Percentiles rank a stretch among this genome's conserved stretches.
Conservation (phyloP, 2,329 filamentous ascomycete genomes). For the Diplodia mutila region DNA sequence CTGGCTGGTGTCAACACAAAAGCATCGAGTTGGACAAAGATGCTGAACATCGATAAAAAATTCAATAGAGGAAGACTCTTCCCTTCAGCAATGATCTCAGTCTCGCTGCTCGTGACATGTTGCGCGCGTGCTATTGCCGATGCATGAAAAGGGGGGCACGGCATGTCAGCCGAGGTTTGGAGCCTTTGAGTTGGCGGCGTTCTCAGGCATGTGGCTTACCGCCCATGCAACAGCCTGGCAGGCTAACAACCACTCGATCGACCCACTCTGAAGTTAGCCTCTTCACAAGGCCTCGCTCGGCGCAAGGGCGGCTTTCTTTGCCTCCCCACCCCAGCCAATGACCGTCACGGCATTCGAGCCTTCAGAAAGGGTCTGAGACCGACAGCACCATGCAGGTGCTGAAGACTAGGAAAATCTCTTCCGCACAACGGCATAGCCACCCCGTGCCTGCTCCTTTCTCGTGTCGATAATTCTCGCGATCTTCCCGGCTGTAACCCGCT, state of each 20-base stretch:
- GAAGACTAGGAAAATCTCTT: background rate
- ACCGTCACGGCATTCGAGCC: background rate
- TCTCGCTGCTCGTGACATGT: background rate
- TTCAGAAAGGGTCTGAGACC: background rate
- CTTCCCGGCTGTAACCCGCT: background rate
- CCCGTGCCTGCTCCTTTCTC: background rate
- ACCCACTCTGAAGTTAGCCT: background rate
- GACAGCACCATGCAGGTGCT: background rate
- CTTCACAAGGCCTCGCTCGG: background rate
- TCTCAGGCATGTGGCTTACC: conserved; percentile 2
- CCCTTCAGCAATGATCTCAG: background rate
- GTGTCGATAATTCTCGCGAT: background rate
- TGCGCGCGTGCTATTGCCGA: background rate
- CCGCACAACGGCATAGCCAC: conserved; percentile 9
- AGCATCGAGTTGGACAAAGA: background rate
- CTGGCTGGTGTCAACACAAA: background rate
- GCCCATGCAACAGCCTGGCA: conserved; percentile 4
- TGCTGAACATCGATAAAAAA: background rate
- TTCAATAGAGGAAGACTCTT: background rate
- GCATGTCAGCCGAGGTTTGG: conserved; percentile 2
- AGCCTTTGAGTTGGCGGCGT: background rate
- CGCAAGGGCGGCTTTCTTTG: background rate
- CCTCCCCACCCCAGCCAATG: background rate
- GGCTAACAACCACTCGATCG: conserved; percentile 1
- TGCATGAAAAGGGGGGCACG: conserved; percentile 7